A percentile compares a stretch with the other conserved stretches of the same genome.
phyloP scores from a whole-genome alignment of 441 rosid species.

The Erodium moschatum region DNA sequence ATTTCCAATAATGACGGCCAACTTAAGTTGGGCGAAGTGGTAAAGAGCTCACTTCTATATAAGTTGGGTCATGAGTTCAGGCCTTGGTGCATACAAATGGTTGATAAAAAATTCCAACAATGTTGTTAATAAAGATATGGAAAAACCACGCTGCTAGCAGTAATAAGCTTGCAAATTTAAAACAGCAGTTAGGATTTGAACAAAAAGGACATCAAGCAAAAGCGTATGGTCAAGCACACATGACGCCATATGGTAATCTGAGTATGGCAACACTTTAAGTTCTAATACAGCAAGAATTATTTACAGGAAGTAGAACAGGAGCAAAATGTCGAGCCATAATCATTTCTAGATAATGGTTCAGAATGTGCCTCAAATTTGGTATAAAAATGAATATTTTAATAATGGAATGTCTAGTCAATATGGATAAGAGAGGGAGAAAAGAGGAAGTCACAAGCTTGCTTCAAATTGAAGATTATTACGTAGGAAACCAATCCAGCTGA shows the following conservation, averaged over 20 bases:
- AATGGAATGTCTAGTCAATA: neutral
- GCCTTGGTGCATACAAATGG: no score
- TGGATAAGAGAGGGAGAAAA: neutral
- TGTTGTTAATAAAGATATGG: neutral
- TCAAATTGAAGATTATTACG: slow-evolving; percentile 35
- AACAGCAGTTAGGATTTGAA: neutral
- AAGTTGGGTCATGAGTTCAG: no score
- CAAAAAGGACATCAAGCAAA: neutral
- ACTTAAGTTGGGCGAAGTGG: no score
- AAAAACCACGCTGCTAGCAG: neutral
- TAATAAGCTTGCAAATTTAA: neutral
- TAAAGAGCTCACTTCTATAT: no score
- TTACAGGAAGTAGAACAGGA: neutral
- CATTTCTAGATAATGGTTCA: neutral
- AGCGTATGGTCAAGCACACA: neutral
- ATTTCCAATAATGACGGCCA: neutral
- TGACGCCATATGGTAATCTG: neutral
- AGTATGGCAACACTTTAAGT: neutral
- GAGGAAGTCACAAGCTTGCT: neutral
- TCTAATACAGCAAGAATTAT: neutral
- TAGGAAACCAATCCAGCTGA: slow-evolving; percentile 94
- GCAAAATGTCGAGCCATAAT: neutral
- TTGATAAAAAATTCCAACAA: no score
- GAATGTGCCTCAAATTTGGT: neutral
- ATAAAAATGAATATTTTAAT: neutral